These are phyloP conservation scores for Escovopsis weberi DNA, from an alignment of 2,329 filamentous ascomycete genomes.

Conservation along the genomic window DNA sequence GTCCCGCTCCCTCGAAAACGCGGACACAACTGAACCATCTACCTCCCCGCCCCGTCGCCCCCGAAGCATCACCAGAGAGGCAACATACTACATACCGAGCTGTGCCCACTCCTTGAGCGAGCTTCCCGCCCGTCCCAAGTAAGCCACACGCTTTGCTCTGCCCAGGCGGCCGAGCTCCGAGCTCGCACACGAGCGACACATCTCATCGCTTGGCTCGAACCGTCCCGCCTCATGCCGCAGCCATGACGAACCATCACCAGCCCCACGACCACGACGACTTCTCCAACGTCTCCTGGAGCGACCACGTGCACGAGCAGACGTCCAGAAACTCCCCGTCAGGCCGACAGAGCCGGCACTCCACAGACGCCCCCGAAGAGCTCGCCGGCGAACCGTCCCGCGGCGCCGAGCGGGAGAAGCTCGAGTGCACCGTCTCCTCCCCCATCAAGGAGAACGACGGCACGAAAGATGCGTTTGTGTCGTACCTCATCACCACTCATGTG, in stretches of 20 bases:
- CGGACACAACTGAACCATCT: too few species aligned
- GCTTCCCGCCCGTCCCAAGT: too few species aligned
- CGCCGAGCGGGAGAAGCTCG: conserved; percentile 58
- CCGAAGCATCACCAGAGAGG: too few species aligned
- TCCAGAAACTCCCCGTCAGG: conserved; percentile 3
- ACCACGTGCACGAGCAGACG: conserved; percentile 31
- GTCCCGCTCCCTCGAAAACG: too few species aligned
- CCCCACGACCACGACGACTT: conserved; percentile 52
- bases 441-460: conserved; percentile 94
- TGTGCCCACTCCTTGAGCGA: too few species aligned
- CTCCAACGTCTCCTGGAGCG: conserved; percentile 68
- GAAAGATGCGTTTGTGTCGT: conserved; percentile 93
- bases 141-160: too few species aligned
- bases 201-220: too few species aligned
- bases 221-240: conserved; percentile 1
- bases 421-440: conserved; percentile 70
- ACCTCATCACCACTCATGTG: conserved; percentile 83
- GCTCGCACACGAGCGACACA: too few species aligned
- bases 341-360: conserved; percentile 10
- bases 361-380: conserved; percentile 31
- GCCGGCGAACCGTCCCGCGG: conserved; percentile 45
- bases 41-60: too few species aligned
- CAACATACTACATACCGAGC: too few species aligned
- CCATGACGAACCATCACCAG: conserved; percentile 22
- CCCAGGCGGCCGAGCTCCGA: too few species aligned